A percentile compares a stretch with the other conserved stretches of the same genome.
Evolutionary conservation across 2,329 filamentous ascomycete genomes (phyloP).

Genomic region (Pseudogymnoascus sp.): DNA sequence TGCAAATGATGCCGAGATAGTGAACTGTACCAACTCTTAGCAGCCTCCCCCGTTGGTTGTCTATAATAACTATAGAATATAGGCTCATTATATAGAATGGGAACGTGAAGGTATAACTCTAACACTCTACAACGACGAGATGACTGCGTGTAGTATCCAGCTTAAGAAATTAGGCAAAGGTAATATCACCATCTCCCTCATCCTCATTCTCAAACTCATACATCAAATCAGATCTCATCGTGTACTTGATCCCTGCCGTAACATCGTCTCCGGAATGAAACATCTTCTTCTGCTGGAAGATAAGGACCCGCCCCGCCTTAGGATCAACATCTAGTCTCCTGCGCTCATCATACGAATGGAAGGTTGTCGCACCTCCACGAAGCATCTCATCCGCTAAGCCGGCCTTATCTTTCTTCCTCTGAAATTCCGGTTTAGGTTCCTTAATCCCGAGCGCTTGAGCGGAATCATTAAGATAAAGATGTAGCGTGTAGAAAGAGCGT

Average conservation of each 20-base stretch:
- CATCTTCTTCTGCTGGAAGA: constrained; percentile 50
- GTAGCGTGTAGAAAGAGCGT: constrained; percentile 43
- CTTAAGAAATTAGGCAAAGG: not conserved
- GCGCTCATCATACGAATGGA: constrained; percentile 38
- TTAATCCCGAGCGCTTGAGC: constrained; percentile 32
- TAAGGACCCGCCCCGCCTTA: constrained; percentile 49
- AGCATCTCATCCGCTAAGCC: constrained; percentile 29
- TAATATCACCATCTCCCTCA: constrained; percentile 15
- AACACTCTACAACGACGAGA: too few species aligned
- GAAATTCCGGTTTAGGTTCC: constrained; percentile 6
- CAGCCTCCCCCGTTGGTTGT: too few species aligned
- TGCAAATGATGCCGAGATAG: not conserved
- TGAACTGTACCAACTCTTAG: not conserved
- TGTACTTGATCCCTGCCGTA: constrained; percentile 45
- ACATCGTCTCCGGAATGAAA: constrained; percentile 49
- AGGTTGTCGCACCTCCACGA: constrained; percentile 47
- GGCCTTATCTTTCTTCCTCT: not conserved
- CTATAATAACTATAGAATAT: too few species aligned
- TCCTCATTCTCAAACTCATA: constrained; percentile 31
- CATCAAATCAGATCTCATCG: constrained; percentile 48
- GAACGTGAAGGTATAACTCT: too few species aligned
- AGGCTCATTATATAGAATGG: too few species aligned
- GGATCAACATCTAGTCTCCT: constrained; percentile 46
- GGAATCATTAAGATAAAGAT: constrained; percentile 48
- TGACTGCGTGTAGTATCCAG: not conserved